Evolutionary conservation across 495 filamentous ascomycete species (phyloP).

Genomic region (Penicillium riverlandense): DNA sequence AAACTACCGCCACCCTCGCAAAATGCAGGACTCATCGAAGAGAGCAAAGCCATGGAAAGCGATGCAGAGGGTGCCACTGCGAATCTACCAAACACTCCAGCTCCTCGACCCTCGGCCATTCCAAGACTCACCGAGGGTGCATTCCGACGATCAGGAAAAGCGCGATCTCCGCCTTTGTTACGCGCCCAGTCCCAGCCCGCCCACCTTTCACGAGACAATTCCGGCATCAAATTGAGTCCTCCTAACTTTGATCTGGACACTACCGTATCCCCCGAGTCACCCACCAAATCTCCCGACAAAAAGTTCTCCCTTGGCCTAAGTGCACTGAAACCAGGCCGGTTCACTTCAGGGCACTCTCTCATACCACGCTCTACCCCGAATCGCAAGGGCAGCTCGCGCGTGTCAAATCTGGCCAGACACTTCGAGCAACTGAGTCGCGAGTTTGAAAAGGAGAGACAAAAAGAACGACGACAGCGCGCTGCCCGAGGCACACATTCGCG

Average conservation of each 20-base stretch:
- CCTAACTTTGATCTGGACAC: conserved; percentile 13
- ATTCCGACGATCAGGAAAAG: conserved; percentile 27
- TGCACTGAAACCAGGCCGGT: conserved; percentile 53
- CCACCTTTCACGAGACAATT: conserved; percentile 26
- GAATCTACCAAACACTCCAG: conserved; percentile 17
- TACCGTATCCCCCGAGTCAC: conserved; percentile 12
- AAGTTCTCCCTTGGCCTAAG: conserved; percentile 59
- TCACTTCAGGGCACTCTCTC: conserved; percentile 58
- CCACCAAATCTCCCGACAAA: conserved; percentile 52
- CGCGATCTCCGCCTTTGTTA: conserved; percentile 56
- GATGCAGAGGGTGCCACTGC: background rate
- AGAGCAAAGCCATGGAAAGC: background rate
- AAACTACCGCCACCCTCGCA: conserved; percentile 1
- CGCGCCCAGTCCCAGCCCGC: conserved; percentile 67
- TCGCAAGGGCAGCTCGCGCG: conserved; percentile 60
- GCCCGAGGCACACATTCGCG: conserved; percentile 74
- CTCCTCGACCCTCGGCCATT: conserved; percentile 37
- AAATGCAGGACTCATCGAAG: background rate
- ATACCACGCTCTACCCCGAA: conserved; percentile 81
- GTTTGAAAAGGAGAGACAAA: conserved; percentile 89
- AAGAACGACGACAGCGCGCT: conserved; percentile 73
- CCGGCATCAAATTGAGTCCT: conserved; percentile 10
- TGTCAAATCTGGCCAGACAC: conserved; percentile 84
- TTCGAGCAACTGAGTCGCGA: conserved; percentile 95
- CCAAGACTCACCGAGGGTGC: conserved; percentile 43